Conservation (phyloP, 345 rosid species). For the Carallia brachiata region DNA sequence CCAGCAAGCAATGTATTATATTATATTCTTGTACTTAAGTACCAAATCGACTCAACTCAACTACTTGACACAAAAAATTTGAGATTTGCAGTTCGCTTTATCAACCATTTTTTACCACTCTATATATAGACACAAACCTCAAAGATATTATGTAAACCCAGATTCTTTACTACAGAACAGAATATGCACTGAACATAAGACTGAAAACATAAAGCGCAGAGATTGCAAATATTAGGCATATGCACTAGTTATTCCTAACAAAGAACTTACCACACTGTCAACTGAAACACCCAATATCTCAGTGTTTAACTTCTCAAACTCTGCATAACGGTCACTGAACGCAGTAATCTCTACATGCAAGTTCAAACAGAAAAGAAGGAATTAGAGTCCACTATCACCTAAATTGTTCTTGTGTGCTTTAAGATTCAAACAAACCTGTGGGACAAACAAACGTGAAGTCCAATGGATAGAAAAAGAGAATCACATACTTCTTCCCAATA, state of each 20-base stretch:
- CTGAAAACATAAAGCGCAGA: not conserved
- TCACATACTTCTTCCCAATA: constrained; percentile 97
- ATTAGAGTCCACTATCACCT: constrained; percentile 12
- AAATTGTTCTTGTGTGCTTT: not conserved
- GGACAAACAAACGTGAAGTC: constrained; percentile 99
- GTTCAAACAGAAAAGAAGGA: not conserved
- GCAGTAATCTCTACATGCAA: constrained; percentile 85
- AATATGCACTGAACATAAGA: not conserved
- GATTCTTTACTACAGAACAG: not conserved
- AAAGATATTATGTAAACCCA: not conserved
- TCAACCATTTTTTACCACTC: not conserved
- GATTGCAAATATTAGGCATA: not conserved
- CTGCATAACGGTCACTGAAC: constrained; percentile 83
- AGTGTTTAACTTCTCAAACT: constrained; percentile 85
- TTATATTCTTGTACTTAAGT: too few species aligned
- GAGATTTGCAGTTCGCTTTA: not conserved
- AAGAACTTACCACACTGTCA: constrained; percentile 83
- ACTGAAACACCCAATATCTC: constrained; percentile 83
- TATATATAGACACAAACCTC: not conserved
- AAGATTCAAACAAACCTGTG: constrained; percentile 55
- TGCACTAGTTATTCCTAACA: not conserved
- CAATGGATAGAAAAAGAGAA: constrained; percentile 97
- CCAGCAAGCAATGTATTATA: too few species aligned
- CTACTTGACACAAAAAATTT: not conserved
- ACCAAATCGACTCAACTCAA: not conserved